Percentiles rank a stretch among this genome's conserved stretches.
phyloP scores from a whole-genome alignment of 257 asterid genomes.

The Verbena officinalis region DNA sequence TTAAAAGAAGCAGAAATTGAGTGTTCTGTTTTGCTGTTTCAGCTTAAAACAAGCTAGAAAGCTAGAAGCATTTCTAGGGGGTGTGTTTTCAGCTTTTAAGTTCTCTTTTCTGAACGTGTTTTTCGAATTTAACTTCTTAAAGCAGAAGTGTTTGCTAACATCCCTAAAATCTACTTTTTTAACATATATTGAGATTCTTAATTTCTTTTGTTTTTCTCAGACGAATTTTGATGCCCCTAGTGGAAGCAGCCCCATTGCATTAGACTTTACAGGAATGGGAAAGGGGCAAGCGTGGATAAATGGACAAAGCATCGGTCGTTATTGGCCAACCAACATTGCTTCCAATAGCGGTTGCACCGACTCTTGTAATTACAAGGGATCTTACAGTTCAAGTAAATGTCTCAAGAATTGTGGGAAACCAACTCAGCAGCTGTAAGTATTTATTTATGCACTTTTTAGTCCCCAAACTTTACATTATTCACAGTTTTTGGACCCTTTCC shows the following conservation, averaged over 20 bases:
- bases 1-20: too few species aligned
- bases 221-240: conserved; percentile 67
- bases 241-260: conserved; percentile 68
- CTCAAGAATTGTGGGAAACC: conserved; percentile 80
- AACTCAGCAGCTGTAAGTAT: conserved; percentile 75
- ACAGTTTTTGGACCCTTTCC: too few species aligned
- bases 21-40: too few species aligned
- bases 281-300: conserved; percentile 97
- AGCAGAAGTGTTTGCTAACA: too few species aligned
- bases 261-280: conserved; percentile 80
- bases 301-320: conserved; percentile 92
- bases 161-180: neutral
- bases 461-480: too few species aligned
- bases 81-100: too few species aligned
- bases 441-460: neutral
- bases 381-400: conserved; percentile 61
- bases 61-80: too few species aligned
- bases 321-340: conserved; percentile 72
- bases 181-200: too few species aligned
- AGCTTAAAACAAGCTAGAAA: too few species aligned
- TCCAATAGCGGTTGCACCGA: conserved; percentile 51
- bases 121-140: too few species aligned
- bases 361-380: conserved; percentile 75
- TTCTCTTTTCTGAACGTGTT: too few species aligned
- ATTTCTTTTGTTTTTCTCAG: conserved; percentile 44